Percentiles rank a stretch among this genome's conserved stretches.
Conservation (phyloP, 208 protist species). For the Leishmania gerbilli region DNA sequence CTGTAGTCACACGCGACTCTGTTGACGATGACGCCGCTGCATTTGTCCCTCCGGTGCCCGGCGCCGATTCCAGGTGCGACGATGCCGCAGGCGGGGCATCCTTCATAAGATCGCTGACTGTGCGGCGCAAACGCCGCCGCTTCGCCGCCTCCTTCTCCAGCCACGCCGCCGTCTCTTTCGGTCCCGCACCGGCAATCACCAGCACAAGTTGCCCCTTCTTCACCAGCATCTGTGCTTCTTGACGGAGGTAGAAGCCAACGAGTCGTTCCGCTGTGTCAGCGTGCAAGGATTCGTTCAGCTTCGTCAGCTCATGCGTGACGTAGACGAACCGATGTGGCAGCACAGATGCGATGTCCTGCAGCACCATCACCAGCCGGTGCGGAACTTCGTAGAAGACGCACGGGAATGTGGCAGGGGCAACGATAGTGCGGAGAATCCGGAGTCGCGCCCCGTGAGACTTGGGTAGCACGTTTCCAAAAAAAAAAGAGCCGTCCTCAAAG, state of each 20-base stretch:
- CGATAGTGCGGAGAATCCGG: conserved; percentile 61
- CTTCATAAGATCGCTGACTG: conserved; percentile 41
- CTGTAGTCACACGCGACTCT: neutral
- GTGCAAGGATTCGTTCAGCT: conserved; percentile 90
- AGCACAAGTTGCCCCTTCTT: conserved; percentile 84
- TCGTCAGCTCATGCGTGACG: conserved; percentile 89
- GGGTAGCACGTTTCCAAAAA: conserved; percentile 87
- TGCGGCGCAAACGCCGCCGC: conserved; percentile 56
- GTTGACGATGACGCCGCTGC: neutral
- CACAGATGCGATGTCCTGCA: conserved; percentile 83
- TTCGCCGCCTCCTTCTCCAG: conserved; percentile 56
- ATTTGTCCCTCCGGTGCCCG: neutral
- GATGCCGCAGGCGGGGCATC: neutral
- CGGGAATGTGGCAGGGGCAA: conserved; percentile 61
- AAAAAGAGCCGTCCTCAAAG: conserved; percentile 80
- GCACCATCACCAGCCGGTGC: conserved; percentile 70
- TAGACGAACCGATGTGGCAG: conserved; percentile 74
- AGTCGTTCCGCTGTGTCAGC: conserved; percentile 77
- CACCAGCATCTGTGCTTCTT: conserved; percentile 69
- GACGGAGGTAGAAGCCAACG: conserved; percentile 70
- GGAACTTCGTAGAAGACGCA: conserved; percentile 92
- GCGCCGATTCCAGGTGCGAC: neutral
- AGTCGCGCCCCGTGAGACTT: conserved; percentile 65
- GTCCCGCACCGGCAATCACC: conserved; percentile 72
- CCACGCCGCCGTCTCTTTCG: conserved; percentile 64